Conservation (phyloP, 768 basidiomycete genomes). For the Hortiboletus campestris region DNA sequence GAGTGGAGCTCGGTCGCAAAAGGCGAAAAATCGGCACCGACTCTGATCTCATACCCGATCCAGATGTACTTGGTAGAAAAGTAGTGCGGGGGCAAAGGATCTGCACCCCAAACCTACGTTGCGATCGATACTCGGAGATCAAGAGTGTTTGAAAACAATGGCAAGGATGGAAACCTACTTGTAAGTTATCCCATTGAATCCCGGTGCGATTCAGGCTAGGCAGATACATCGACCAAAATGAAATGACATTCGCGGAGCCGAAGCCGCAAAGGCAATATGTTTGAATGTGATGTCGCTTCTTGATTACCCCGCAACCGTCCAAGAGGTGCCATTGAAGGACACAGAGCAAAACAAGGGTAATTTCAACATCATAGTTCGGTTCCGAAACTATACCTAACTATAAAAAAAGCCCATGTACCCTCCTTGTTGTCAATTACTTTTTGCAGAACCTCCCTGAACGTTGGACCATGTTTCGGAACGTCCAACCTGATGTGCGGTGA, state of each 20-base stretch:
- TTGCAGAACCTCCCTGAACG: neutral
- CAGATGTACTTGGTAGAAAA: neutral
- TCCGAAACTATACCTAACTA: neutral
- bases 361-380: neutral
- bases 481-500: neutral
- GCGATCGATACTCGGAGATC: neutral
- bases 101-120: too few species aligned
- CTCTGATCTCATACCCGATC: neutral
- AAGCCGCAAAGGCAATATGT: neutral
- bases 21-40: neutral
- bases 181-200: neutral
- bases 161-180: neutral
- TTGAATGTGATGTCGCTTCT: neutral
- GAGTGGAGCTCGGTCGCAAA: neutral
- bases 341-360: neutral
- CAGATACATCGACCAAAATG: neutral
- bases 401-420: too few species aligned
- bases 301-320: neutral
- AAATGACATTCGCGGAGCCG: too few species aligned
- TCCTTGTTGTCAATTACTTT: too few species aligned
- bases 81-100: neutral
- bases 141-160: neutral
- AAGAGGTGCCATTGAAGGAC: neutral
- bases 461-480: neutral
- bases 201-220: neutral